Evolutionary conservation across 148 eudicot species (phyloP).

Genomic region (Hydrangea macrophylla): DNA sequence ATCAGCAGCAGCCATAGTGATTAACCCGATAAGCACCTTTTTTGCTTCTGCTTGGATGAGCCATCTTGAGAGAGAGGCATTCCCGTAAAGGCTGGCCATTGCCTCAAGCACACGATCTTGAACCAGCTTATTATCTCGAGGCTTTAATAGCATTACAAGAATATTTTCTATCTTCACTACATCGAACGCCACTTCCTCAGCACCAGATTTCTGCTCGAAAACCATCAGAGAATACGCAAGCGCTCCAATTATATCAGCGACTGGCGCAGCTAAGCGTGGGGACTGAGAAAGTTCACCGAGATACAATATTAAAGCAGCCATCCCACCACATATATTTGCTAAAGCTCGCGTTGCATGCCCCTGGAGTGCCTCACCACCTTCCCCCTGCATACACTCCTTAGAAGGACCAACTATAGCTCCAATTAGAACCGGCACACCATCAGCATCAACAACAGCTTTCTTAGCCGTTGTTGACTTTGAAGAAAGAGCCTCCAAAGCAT

Average conservation of each 20-base stretch:
- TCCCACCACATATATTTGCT: constrained; percentile 78
- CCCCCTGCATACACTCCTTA: constrained; percentile 81
- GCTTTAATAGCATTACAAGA: constrained; percentile 50
- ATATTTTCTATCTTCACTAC: constrained; percentile 52
- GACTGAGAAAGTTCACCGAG: constrained; percentile 74
- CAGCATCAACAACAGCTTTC: constrained; percentile 59
- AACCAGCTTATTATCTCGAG: constrained; percentile 59
- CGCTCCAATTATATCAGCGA: constrained; percentile 76
- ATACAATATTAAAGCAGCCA: constrained; percentile 58
- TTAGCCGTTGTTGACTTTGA: constrained; percentile 56
- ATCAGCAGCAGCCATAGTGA: constrained; percentile 63
- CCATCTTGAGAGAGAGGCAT: constrained; percentile 42
- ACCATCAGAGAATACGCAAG: constrained; percentile 72
- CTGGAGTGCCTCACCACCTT: constrained; percentile 68
- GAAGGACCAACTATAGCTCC: constrained; percentile 81
- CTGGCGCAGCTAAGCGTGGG: constrained; percentile 66
- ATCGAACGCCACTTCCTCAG: constrained; percentile 49
- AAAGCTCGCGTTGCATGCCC: constrained; percentile 62
- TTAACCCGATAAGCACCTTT: constrained; percentile 59
- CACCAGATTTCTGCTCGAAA: constrained; percentile 37
- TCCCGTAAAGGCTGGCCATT: constrained; percentile 77
- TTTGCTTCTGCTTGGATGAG: constrained; percentile 60
- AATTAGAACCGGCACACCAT: constrained; percentile 67
- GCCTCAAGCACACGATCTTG: constrained; percentile 85
- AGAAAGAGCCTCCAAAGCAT: constrained; percentile 78